Evolutionary conservation across 768 basidiomycete genomes (phyloP).

Genomic region (Multifurca ochricompacta): DNA sequence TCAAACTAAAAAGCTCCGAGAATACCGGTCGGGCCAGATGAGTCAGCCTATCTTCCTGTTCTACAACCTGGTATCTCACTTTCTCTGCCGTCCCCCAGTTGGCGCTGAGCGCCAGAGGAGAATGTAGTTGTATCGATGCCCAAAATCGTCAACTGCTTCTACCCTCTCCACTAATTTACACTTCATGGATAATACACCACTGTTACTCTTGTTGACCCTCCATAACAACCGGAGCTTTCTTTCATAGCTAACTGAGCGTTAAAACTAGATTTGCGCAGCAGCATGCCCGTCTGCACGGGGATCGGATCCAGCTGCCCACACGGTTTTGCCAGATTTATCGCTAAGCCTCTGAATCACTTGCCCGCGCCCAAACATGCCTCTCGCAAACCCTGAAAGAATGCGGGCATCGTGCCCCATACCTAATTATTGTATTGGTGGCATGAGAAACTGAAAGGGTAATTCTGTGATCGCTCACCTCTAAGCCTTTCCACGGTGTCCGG

Average conservation of each 20-base stretch:
- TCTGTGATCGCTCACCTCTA: constrained; percentile 39
- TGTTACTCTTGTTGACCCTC: not conserved
- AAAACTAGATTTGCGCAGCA: constrained; percentile 54
- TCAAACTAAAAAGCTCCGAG: constrained; percentile 70
- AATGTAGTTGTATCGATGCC: constrained; percentile 36
- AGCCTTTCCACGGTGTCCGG: constrained; percentile 56
- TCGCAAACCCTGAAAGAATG: constrained; percentile 47
- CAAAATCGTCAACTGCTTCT: not conserved
- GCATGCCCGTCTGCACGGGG: constrained; percentile 85
- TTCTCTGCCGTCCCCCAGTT: constrained; percentile 31
- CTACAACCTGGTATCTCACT: not conserved
- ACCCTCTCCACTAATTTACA: too few relatives aligned
- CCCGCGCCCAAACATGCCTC: constrained; percentile 70
- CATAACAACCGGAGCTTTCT: not conserved
- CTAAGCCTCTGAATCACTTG: constrained; percentile 82
- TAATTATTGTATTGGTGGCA: constrained; percentile 26
- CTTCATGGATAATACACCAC: not conserved
- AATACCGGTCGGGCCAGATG: constrained; percentile 52
- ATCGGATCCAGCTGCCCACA: constrained; percentile 96
- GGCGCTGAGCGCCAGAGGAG: constrained; percentile 60
- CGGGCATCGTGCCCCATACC: constrained; percentile 88
- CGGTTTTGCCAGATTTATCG: constrained; percentile 56
- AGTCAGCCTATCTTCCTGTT: constrained; percentile 22
- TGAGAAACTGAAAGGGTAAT: not conserved
- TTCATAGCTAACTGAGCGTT: not conserved